Base-by-base conservation (phyloP, 306 rosid species). In the Prunus campanulata region DNA sequence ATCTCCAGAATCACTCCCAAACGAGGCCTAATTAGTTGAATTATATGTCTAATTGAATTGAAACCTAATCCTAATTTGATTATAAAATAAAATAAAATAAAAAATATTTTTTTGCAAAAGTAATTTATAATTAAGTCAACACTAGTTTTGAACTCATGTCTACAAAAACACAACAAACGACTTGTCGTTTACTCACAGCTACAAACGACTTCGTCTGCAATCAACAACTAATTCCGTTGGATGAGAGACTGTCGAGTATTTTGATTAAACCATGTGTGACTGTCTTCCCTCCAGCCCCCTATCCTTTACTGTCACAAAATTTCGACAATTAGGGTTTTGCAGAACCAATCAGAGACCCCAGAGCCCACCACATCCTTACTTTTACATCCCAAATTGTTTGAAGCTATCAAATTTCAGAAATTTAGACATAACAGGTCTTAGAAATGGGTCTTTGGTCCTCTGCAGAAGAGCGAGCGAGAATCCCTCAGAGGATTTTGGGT, bases 271-370 rank as follows among this genome's bases (percentile, higher is more conserved):
- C 71, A 84, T 88, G 90, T 72, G 82, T 72, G 89, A 84, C 10
- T 81, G 84, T 67, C 78, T 90, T 48, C 74, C 81, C 42, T 71
- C 80, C 66, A 60, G 62, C 74, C 77, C 85, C 16, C 74, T 85
- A 3, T 50, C 85, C 55, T 62, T 79, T 42, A 72, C 87, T 29
- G 32, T 77, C 70, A n/a, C 85, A 80, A 83, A 87, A 51, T 75
- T 83, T 77, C 85, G 54, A 14, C 68, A 68, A 18, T 87, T 79
- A 56, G 66, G 78, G 55, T 74, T 74, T 48, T 66, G 42, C 74
- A 60, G 46, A 76, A 48, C 66, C 76, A 50, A 47, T 74, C 61
- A 70, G 68, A 51, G 16, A 61, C 71, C 79, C 16, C 76, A 74
- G 76, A 42, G 18, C 78, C 78, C 62, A 46, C 67, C 55, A 47